These are phyloP conservation scores for Salix suchowensis DNA, from an alignment of 345 rosid genomes.

Conservation along the genomic window DNA sequence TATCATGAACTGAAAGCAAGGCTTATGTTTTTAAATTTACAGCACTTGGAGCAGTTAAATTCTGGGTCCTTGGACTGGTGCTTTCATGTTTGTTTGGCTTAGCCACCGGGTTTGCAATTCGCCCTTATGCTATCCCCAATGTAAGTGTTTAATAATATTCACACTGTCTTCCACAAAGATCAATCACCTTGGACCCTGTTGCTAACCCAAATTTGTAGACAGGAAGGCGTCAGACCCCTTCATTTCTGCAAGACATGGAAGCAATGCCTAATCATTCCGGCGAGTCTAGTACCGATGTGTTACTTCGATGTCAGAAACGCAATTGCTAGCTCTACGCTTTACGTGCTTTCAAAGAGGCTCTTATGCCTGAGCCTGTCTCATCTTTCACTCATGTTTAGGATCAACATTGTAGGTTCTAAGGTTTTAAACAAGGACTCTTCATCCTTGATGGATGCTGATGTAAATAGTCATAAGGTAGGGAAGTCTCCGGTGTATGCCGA, in stretches of 20 bases:
- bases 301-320: conserved; percentile 60
- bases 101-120: conserved; percentile 30
- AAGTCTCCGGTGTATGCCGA: conserved; percentile 9
- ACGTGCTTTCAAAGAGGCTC: conserved; percentile 33
- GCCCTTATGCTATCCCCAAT: conserved; percentile 28
- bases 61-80: conserved; percentile 33
- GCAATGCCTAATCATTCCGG: conserved; percentile 57
- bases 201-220: conserved; percentile 55
- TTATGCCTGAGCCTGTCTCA: conserved; percentile 48
- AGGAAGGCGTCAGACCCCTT: conserved; percentile 43
- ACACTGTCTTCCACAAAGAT: neutral
- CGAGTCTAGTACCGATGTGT: conserved; percentile 46
- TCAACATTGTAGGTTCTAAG: conserved; percentile 30
- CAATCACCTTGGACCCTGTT: conserved; percentile 6
- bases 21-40: neutral
- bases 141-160: conserved; percentile 34
- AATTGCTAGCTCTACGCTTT: conserved; percentile 38
- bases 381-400: conserved; percentile 47
- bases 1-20: neutral
- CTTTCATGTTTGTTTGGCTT: conserved; percentile 42
- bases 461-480: conserved; percentile 13
- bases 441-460: conserved; percentile 37
- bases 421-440: neutral
- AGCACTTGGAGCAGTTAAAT: conserved; percentile 32
- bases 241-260: conserved; percentile 55